A percentile compares a stretch with the other conserved stretches of the same genome.
phyloP scores from a whole-genome alignment of 2,329 filamentous ascomycete species.

The Aspergillus luchuensis region DNA sequence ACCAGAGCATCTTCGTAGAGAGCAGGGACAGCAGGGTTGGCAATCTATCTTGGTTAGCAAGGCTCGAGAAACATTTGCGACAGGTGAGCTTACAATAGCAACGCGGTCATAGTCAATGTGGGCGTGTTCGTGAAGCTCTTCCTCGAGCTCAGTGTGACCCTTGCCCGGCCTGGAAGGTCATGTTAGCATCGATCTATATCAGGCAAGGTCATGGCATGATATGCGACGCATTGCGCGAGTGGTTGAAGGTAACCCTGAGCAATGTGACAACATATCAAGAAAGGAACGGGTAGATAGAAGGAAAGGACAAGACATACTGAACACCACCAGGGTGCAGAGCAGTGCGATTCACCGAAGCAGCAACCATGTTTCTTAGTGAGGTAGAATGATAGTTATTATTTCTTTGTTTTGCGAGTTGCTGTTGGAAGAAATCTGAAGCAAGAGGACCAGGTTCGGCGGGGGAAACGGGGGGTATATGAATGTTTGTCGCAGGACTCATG shows the following conservation, averaged over 20 bases:
- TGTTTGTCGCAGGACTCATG: slow-evolving; percentile 40
- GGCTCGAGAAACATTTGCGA: neutral
- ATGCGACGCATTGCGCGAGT: neutral
- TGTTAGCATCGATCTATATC: slow-evolving; percentile 13
- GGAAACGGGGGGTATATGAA: slow-evolving; percentile 49
- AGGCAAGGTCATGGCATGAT: neutral
- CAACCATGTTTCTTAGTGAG: slow-evolving; percentile 55
- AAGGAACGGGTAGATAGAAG: slow-evolving; percentile 8
- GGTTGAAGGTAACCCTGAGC: neutral
- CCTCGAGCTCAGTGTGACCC: slow-evolving; percentile 95
- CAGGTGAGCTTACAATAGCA: slow-evolving; percentile 70
- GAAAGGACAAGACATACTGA: slow-evolving; percentile 62
- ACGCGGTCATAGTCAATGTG: slow-evolving; percentile 99
- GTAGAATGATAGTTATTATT: slow-evolving; percentile 62
- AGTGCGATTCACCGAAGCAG: slow-evolving; percentile 79
- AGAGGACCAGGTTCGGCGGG: slow-evolving; percentile 50
- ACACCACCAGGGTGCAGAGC: slow-evolving; percentile 88
- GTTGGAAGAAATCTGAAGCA: slow-evolving; percentile 58
- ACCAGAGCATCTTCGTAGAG: slow-evolving; percentile 99
- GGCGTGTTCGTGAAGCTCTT: slow-evolving; percentile 94
- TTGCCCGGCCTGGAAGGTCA: slow-evolving; percentile 65
- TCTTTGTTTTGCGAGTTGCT: slow-evolving; percentile 60
- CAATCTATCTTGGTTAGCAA: slow-evolving; percentile 53
- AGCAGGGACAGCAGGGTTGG: slow-evolving; percentile 91
- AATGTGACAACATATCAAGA: slow-evolving; percentile 16